Evolutionary conservation across 2,329 filamentous ascomycete genomes (phyloP).

Genomic region (Sordariomycetes sp.): DNA sequence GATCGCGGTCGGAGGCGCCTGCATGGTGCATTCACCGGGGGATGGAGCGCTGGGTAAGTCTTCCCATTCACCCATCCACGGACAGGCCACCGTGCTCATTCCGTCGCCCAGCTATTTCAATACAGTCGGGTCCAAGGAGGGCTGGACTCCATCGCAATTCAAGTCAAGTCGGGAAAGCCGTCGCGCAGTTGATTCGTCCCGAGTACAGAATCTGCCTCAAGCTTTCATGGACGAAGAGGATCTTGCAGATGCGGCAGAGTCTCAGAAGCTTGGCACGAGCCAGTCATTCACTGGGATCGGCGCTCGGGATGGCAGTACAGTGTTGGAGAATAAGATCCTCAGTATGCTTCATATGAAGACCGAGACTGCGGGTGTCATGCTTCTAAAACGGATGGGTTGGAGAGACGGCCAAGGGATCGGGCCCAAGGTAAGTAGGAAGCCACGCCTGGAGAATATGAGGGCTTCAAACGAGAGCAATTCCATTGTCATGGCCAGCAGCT

Average conservation of each 20-base stretch:
- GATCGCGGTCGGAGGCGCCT: slow-evolving; percentile 81
- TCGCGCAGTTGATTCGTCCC: slow-evolving; percentile 49
- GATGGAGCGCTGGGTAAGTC: slow-evolving; percentile 80
- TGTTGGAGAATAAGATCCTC: slow-evolving; percentile 29
- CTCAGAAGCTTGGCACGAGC: slow-evolving; percentile 59
- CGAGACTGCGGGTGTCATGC: slow-evolving; percentile 75
- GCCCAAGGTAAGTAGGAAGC: slow-evolving; percentile 65
- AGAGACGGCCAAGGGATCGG: slow-evolving; percentile 87
- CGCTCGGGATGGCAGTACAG: slow-evolving; percentile 12
- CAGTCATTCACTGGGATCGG: slow-evolving; percentile 67
- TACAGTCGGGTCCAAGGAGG: slow-evolving; percentile 94
- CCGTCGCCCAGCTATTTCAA: slow-evolving; percentile 84
- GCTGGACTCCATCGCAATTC: slow-evolving; percentile 88
- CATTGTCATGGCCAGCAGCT: slow-evolving; percentile 28
- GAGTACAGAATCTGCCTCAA: slow-evolving; percentile 51
- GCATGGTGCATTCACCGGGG: slow-evolving; percentile 92
- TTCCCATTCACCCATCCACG: neutral
- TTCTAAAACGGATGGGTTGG: slow-evolving; percentile 92
- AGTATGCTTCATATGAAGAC: slow-evolving; percentile 61
- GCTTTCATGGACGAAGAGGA: slow-evolving; percentile 99
- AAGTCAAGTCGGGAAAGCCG: slow-evolving; percentile 78
- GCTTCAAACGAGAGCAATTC: neutral
- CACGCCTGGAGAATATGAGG: slow-evolving; percentile 40
- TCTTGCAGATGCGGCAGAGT: slow-evolving; percentile 71
- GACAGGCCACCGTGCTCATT: slow-evolving; percentile 15